Percentiles rank a stretch among this genome's conserved stretches.
These are phyloP conservation scores for Geosmithia flava DNA, from an alignment of 2,329 filamentous ascomycete species.

Conservation along the genomic window DNA sequence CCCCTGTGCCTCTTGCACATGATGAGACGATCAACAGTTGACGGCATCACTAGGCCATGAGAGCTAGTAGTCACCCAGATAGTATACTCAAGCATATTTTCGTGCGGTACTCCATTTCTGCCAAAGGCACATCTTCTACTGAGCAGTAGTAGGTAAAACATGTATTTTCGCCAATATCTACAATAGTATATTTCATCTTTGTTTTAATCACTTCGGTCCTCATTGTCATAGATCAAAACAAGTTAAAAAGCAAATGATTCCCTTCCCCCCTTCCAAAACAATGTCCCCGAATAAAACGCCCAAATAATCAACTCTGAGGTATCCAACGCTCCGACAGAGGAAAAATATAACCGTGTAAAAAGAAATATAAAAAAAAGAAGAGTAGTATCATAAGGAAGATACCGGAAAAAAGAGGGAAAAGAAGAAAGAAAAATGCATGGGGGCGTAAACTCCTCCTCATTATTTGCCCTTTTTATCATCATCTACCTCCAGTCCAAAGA, in stretches of 20 bases:
- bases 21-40: too few species aligned
- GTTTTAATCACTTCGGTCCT: not conserved
- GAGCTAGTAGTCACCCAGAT: too few species aligned
- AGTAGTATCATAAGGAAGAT: not conserved
- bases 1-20: too few species aligned
- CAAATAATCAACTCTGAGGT: not conserved
- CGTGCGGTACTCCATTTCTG: too few species aligned
- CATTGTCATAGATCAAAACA: not conserved
- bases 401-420: not conserved
- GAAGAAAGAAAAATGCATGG: not conserved
- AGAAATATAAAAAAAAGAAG: not conserved
- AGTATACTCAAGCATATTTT: too few species aligned
- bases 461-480: not conserved
- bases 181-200: too few species aligned
- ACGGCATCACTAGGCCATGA: too few species aligned
- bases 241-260: too few species aligned
- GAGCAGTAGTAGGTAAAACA: too few species aligned
- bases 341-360: not conserved
- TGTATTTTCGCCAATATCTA: too few species aligned
- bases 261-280: not conserved
- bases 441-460: not conserved
- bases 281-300: not conserved
- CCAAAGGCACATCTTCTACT: too few species aligned
- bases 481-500: conserved; percentile 1
- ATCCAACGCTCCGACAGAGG: not conserved